A percentile compares a stretch with the other conserved stretches of the same genome.
Conservation (phyloP, 2,329 filamentous ascomycete species). For the Blastomyces silverae region DNA sequence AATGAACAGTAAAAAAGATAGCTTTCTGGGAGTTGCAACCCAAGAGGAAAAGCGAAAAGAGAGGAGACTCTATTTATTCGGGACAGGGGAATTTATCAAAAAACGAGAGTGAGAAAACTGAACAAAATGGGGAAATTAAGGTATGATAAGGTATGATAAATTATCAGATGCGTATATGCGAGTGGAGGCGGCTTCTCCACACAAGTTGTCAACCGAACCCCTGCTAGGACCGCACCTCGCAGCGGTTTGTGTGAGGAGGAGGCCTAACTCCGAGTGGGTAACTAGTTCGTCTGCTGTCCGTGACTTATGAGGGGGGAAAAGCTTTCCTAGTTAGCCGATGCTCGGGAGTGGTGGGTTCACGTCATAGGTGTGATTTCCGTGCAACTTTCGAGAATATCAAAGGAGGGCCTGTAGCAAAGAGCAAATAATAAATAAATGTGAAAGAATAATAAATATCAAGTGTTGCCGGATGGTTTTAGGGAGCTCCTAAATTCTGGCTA, state of each 20-base stretch:
- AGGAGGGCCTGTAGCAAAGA: too few relatives aligned
- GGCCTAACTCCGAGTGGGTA: neutral
- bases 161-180: neutral
- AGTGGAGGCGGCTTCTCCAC: neutral
- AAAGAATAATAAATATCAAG: neutral
- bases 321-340: slow-evolving; percentile 2
- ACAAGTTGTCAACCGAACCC: neutral
- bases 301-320: neutral
- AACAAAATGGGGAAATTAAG: neutral
- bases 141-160: slow-evolving; percentile 1
- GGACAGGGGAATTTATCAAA: neutral
- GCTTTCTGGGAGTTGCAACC: neutral
- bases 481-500: neutral
- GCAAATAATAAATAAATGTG: neutral
- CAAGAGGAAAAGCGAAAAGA: neutral
- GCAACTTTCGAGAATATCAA: neutral
- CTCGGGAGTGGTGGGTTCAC: neutral
- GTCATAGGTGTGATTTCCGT: neutral
- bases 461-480: neutral
- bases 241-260: neutral
- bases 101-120: neutral
- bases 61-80: neutral
- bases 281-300: slow-evolving; percentile 2
- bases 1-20: neutral
- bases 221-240: neutral